phyloP scores from a whole-genome alignment of 768 basidiomycete genomes.

The Suillus clintonianus region DNA sequence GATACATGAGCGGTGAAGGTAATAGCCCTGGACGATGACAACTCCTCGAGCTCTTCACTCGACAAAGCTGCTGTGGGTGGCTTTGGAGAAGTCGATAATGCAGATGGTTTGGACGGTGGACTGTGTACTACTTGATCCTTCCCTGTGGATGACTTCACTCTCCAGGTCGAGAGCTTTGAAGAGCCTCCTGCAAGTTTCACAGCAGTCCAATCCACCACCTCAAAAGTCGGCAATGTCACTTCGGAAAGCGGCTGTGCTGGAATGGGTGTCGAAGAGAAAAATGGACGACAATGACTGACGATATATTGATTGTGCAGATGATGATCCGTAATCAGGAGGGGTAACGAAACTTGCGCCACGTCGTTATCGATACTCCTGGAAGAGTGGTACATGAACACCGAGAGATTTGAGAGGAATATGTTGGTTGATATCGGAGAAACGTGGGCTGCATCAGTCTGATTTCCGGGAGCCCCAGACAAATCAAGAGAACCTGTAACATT shows the following conservation, averaged over 20 bases:
- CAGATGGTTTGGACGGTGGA: conserved; percentile 15
- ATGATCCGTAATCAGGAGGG: conserved; percentile 77
- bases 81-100: conserved; percentile 16
- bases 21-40: conserved; percentile 16
- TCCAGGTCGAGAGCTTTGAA: conserved; percentile 65
- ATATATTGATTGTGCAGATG: conserved; percentile 62
- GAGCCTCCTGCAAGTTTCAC: conserved; percentile 40
- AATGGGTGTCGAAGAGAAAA: conserved; percentile 17
- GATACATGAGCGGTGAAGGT: conserved; percentile 15
- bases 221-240: conserved; percentile 53
- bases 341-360: conserved; percentile 45
- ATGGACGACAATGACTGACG: conserved; percentile 43
- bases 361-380: conserved; percentile 7
- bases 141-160: conserved; percentile 37
- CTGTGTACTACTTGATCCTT: conserved; percentile 19
- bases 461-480: conserved; percentile 15
- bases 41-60: conserved; percentile 16
- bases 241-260: conserved; percentile 16
- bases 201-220: conserved; percentile 64
- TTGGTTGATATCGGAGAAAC: conserved; percentile 4
- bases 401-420: conserved; percentile 48
- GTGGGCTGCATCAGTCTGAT: conserved; percentile 7
- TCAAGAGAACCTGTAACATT: conserved; percentile 19
- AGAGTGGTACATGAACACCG: conserved; percentile 53
- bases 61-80: conserved; percentile 21